Evolutionary conservation across 148 eudicot species (phyloP).

Genomic region (Talinum fruticosum): DNA sequence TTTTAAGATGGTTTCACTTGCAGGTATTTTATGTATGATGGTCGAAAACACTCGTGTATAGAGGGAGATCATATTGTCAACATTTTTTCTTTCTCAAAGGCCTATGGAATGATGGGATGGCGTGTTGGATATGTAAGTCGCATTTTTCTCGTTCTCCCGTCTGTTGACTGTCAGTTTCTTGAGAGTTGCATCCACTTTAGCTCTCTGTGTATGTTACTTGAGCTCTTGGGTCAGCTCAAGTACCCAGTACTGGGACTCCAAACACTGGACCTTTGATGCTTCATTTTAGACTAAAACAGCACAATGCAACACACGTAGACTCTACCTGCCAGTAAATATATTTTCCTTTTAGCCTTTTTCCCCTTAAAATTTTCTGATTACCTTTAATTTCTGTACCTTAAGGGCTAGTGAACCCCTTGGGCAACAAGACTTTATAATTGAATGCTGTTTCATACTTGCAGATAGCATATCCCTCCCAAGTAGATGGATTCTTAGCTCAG

Average conservation of each 20-base stretch:
- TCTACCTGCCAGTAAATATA: no score
- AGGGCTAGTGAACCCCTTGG: no score
- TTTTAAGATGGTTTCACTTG: constrained; percentile 1
- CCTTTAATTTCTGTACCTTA: not conserved
- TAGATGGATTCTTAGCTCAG: constrained; percentile 56
- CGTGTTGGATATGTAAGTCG: constrained; percentile 95
- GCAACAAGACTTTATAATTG: no score
- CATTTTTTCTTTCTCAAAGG: constrained; percentile 94
- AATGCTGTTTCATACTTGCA: constrained; percentile 28
- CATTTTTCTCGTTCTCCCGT: not conserved
- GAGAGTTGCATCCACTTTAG: not conserved
- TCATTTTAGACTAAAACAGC: not conserved
- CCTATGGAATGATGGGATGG: constrained; percentile 99
- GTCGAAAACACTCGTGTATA: constrained; percentile 75
- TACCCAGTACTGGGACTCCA: not conserved
- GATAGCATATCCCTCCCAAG: constrained; percentile 90
- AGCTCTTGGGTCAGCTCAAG: not conserved
- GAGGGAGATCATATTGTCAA: constrained; percentile 90
- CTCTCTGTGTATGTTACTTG: not conserved
- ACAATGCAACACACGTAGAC: not conserved
- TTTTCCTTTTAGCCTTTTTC: no score
- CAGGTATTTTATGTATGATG: constrained; percentile 98
- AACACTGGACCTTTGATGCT: not conserved
- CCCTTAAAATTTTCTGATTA: no score
- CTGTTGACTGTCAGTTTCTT: not conserved